Conservation (phyloP, 345 rosid genomes). For the Melastoma malabathricum region DNA sequence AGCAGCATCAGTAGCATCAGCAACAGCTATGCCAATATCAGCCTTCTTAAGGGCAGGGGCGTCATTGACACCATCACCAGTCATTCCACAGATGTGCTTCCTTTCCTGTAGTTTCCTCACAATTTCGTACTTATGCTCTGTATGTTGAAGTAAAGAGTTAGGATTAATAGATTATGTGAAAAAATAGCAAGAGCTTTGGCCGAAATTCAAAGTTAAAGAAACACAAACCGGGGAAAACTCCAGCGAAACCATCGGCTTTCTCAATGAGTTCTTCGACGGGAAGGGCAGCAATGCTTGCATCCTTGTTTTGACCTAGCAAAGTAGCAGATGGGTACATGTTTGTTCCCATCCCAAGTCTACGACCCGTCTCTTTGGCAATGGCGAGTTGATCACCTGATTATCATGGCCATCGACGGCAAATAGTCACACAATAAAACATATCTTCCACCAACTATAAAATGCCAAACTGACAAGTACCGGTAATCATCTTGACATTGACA, state of each 20-base stretch:
- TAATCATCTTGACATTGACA: constrained; percentile 47
- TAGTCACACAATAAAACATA: background rate
- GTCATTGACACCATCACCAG: constrained; percentile 94
- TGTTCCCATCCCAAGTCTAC: constrained; percentile 91
- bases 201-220: background rate
- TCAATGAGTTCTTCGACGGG: constrained; percentile 81
- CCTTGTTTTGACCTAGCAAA: constrained; percentile 64
- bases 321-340: constrained; percentile 94
- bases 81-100: constrained; percentile 88
- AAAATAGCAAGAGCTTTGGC: background rate
- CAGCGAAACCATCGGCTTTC: constrained; percentile 91
- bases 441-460: background rate
- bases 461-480: constrained; percentile 12
- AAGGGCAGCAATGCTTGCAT: constrained; percentile 42
- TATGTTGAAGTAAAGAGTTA: background rate
- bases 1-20: constrained; percentile 90
- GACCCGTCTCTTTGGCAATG: constrained; percentile 90
- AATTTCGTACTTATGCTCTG: constrained; percentile 94
- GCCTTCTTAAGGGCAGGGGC: constrained; percentile 96
- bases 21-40: constrained; percentile 89
- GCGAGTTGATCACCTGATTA: constrained; percentile 61
- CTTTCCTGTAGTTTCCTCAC: constrained; percentile 82
- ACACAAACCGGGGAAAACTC: constrained; percentile 75
- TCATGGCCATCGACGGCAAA: background rate
- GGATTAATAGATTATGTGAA: background rate